These are phyloP conservation scores for Candolleomyces eurysporus DNA, from an alignment of 768 basidiomycete species.

Conservation along the genomic window DNA sequence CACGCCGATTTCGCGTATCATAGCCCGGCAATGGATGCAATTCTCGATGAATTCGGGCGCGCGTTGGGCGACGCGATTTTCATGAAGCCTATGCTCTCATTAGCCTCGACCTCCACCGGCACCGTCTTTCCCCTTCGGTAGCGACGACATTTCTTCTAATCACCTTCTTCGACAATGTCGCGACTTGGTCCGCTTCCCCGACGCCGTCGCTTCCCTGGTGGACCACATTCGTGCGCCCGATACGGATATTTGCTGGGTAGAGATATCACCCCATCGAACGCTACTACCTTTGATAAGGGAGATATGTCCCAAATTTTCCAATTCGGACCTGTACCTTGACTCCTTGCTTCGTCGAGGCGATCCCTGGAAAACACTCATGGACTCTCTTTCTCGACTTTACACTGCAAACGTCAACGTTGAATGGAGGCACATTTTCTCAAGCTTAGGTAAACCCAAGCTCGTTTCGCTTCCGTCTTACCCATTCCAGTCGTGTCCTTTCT, in stretches of 20 bases:
- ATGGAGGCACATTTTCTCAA: constrained; percentile 59
- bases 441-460: constrained; percentile 33
- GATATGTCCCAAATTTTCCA: constrained; percentile 28
- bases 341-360: constrained; percentile 48
- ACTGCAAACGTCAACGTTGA: constrained; percentile 34
- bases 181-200: constrained; percentile 45
- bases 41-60: constrained; percentile 46
- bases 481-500: constrained; percentile 54
- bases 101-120: constrained; percentile 64
- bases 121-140: constrained; percentile 51
- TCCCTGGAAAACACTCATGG: constrained; percentile 43
- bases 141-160: constrained; percentile 42
- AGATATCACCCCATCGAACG: constrained; percentile 63
- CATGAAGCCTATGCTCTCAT: constrained; percentile 50
- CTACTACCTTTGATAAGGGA: constrained; percentile 57
- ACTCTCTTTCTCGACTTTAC: constrained; percentile 50
- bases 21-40: constrained; percentile 58
- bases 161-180: constrained; percentile 57
- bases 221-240: constrained; percentile 20
- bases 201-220: constrained; percentile 44
- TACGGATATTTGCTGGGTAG: constrained; percentile 51
- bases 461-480: constrained; percentile 65
- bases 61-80: constrained; percentile 37
- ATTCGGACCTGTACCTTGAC: constrained; percentile 36
- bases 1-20: constrained; percentile 65